phyloP scores from a whole-genome alignment of 805 yeast genomes.

The Ogataea nakhonphanomensis region DNA sequence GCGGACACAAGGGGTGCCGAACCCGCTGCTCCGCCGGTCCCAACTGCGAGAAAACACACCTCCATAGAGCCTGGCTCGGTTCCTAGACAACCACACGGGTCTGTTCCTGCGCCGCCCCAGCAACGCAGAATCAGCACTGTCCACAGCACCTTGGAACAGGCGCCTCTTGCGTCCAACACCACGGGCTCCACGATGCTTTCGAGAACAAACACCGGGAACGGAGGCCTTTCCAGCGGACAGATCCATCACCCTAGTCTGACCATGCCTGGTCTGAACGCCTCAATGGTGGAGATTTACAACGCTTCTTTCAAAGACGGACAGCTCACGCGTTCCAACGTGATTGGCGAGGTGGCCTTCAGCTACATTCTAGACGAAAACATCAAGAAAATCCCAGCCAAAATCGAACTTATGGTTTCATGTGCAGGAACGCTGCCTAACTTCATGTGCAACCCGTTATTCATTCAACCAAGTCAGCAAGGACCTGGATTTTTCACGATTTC shows the following conservation, averaged over 20 bases:
- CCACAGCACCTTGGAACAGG: slow-evolving; percentile 11
- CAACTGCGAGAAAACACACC: slow-evolving; percentile 32
- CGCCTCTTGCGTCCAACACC: slow-evolving; percentile 16
- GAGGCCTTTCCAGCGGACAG: slow-evolving; percentile 33
- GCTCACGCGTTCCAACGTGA: slow-evolving; percentile 53
- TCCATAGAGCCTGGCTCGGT: slow-evolving; percentile 16
- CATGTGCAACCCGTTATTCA: slow-evolving; percentile 50
- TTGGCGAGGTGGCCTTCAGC: slow-evolving; percentile 86
- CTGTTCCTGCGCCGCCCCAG: slow-evolving; percentile 33
- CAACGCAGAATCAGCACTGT: slow-evolving; percentile 27
- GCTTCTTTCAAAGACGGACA: slow-evolving; percentile 71
- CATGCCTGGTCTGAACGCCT: slow-evolving; percentile 69
- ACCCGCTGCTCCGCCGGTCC: slow-evolving; percentile 33
- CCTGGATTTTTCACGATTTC: slow-evolving; percentile 37
- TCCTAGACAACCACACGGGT: slow-evolving; percentile 26
- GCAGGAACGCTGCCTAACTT: slow-evolving; percentile 42
- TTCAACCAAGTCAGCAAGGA: slow-evolving; percentile 39
- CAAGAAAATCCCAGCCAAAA: slow-evolving; percentile 38
- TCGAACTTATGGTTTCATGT: slow-evolving; percentile 39
- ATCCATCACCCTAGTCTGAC: slow-evolving; percentile 51
- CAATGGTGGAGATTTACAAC: slow-evolving; percentile 81
- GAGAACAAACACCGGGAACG: slow-evolving; percentile 32
- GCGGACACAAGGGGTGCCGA: slow-evolving; percentile 1
- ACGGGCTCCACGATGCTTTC: slow-evolving; percentile 40
- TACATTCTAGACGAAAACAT: slow-evolving; percentile 41